Conservation (phyloP, 2,329 filamentous ascomycete genomes). For the Cercospora sp. region DNA sequence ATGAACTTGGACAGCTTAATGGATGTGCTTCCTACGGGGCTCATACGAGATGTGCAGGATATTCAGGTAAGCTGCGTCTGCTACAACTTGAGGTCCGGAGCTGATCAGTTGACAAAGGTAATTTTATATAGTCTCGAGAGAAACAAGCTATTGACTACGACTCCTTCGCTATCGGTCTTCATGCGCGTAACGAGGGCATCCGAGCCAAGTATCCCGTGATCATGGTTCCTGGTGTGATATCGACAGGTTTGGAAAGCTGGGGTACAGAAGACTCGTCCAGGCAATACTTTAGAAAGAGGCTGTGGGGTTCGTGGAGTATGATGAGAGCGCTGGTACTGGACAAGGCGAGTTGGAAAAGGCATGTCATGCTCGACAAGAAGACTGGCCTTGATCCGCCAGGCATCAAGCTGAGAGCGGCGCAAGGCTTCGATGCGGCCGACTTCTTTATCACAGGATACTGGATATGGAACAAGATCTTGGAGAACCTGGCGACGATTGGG, state of each 20-base stretch:
- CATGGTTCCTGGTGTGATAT: conserved; percentile 97
- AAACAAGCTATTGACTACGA: conserved; percentile 88
- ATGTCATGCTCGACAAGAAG: conserved; percentile 92
- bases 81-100: conserved; percentile 1
- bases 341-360: conserved; percentile 90
- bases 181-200: conserved; percentile 78
- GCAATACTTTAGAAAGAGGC: conserved; percentile 86
- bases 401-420: conserved; percentile 87
- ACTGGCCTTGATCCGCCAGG: conserved; percentile 89
- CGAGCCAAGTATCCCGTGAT: conserved; percentile 83
- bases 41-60: conserved; percentile 83
- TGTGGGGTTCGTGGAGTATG: conserved; percentile 99
- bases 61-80: conserved; percentile 63
- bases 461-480: conserved; percentile 99
- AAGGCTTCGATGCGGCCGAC: conserved; percentile 96
- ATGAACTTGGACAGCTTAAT: conserved; percentile 81
- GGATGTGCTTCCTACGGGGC: conserved; percentile 82
- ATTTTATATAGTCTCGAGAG: conserved; percentile 68
- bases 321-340: conserved; percentile 92
- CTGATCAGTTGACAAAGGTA: conserved; percentile 37
- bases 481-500: conserved; percentile 92
- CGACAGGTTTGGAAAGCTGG: conserved; percentile 95
- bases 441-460: conserved; percentile 91
- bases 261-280: conserved; percentile 81
- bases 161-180: conserved; percentile 85